Conservation (phyloP, 2,329 filamentous ascomycete genomes). For the Tolypocladium nubicola region DNA sequence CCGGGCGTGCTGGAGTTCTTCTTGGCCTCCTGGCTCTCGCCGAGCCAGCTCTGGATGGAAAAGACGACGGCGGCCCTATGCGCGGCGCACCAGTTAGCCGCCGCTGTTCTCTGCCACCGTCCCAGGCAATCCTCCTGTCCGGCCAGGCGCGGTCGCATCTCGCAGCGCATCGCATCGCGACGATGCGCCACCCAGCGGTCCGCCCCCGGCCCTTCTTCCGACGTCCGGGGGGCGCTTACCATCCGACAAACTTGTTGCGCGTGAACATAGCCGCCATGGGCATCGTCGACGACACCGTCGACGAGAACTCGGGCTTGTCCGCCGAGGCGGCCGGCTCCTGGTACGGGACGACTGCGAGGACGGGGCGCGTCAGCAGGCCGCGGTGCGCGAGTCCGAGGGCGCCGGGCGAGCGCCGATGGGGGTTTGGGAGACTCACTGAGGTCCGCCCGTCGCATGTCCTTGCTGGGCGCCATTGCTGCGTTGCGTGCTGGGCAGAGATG, state of each 20-base stretch:
- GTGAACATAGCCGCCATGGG: conserved; percentile 96
- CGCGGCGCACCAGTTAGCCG: conserved; percentile 2
- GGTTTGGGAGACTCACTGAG: conserved; percentile 23
- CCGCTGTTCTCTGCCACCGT: fast-evolving
- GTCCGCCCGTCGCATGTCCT: conserved; percentile 33
- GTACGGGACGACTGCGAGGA: conserved; percentile 68
- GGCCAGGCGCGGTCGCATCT: not conserved
- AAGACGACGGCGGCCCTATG: conserved; percentile 62
- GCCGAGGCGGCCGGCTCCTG: conserved; percentile 60
- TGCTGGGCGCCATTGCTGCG: conserved; percentile 27
- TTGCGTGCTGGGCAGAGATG: not conserved
- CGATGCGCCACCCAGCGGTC: not conserved
- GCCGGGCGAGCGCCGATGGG: not conserved
- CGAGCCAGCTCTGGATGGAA: conserved; percentile 66
- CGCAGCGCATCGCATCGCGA: not conserved
- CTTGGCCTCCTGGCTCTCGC: conserved; percentile 58
- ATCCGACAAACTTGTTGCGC: conserved; percentile 70
- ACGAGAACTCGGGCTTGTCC: conserved; percentile 57
- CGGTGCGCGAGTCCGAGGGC: not conserved
- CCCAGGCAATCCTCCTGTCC: not conserved
- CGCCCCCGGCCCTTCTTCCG: not conserved
- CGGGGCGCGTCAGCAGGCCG: not conserved
- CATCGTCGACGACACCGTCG: conserved; percentile 64
- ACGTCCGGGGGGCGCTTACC: conserved; percentile 27
- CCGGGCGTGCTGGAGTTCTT: conserved; percentile 57